Conservation (phyloP, 805 yeast species). For the Saccharomycopsis malanga region DNA sequence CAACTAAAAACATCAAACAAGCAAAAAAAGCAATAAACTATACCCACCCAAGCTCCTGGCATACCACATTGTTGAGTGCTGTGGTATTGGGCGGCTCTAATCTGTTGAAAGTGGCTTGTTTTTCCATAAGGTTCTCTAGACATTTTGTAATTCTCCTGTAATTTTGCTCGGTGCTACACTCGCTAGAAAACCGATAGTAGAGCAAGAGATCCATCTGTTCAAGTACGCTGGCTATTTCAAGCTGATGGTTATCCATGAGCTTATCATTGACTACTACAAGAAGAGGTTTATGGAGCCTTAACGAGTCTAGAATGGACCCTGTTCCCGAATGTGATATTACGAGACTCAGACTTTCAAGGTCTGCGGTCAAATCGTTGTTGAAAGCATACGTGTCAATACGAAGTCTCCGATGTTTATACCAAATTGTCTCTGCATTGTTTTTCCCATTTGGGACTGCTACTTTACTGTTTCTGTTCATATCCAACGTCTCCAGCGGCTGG, state of each 20-base stretch:
- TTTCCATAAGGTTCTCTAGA: not conserved
- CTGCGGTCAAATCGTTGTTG: conserved; percentile 34
- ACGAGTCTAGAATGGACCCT: conserved; percentile 80
- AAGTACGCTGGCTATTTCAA: conserved; percentile 62
- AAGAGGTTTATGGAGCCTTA: conserved; percentile 48
- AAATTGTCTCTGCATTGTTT: not conserved
- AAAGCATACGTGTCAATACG: conserved; percentile 42
- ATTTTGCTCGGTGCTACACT: not conserved
- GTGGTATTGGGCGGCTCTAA: not conserved
- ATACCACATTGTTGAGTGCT: not conserved
- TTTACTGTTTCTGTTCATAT: no score
- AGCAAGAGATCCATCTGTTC: conserved; percentile 30
- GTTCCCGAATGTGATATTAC: conserved; percentile 89
- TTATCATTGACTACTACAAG: conserved; percentile 63
- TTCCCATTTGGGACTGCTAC: no score
- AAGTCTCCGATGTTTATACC: conserved; percentile 20
- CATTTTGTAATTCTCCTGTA: not conserved
- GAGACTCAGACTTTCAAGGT: conserved; percentile 43
- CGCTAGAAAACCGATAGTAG: conserved; percentile 5
- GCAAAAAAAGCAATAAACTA: not conserved
- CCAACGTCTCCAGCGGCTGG: no score
- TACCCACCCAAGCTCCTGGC: not conserved
- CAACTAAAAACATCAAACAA: not conserved
- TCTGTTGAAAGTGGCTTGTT: not conserved
- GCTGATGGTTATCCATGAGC: conserved; percentile 86